Conservation (phyloP, 1,284 basidiomycete genomes). For the Earliella scabrosa region DNA sequence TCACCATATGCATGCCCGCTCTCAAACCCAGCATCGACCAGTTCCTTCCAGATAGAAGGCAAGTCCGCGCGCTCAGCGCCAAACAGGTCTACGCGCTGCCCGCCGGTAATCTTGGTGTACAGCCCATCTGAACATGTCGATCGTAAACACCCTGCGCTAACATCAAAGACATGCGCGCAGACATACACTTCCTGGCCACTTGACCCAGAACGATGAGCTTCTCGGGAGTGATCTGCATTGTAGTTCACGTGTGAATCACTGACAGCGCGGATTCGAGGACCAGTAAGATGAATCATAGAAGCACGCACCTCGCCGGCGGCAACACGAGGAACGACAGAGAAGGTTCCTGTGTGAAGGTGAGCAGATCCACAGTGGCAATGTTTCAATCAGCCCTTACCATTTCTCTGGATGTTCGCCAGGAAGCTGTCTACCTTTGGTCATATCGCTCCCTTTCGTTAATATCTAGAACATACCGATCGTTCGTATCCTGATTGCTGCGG, state of each 20-base stretch:
- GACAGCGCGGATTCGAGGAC: too few species aligned
- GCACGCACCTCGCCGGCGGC: conserved; percentile 60
- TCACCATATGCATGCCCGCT: conserved; percentile 81
- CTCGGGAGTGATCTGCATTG: conserved; percentile 60
- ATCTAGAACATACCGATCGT: conserved; percentile 56
- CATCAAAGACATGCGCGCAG: not conserved
- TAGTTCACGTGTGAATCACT: not conserved
- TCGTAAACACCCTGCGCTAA: not conserved
- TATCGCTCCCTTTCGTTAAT: too few species aligned
- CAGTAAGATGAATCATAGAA: not conserved
- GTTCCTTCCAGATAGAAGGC: conserved; percentile 77
- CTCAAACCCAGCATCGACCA: conserved; percentile 72
- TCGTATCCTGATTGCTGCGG: conserved; percentile 67
- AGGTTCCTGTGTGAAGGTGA: conserved; percentile 48
- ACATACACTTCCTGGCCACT: conserved; percentile 69
- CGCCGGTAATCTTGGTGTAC: conserved; percentile 73
- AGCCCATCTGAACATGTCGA: conserved; percentile 42
- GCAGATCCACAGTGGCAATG: not conserved
- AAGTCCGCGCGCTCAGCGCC: conserved; percentile 77
- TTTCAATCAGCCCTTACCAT: conserved; percentile 43
- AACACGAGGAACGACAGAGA: conserved; percentile 76
- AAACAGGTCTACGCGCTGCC: conserved; percentile 75
- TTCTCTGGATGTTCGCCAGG: conserved; percentile 79
- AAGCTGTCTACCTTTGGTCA: conserved; percentile 46
- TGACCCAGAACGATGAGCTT: conserved; percentile 71